A percentile compares a stretch with the other conserved stretches of the same genome.
These are phyloP conservation scores for Aspergillus ellipticus DNA, from an alignment of 495 filamentous ascomycete genomes.

Conservation along the genomic window DNA sequence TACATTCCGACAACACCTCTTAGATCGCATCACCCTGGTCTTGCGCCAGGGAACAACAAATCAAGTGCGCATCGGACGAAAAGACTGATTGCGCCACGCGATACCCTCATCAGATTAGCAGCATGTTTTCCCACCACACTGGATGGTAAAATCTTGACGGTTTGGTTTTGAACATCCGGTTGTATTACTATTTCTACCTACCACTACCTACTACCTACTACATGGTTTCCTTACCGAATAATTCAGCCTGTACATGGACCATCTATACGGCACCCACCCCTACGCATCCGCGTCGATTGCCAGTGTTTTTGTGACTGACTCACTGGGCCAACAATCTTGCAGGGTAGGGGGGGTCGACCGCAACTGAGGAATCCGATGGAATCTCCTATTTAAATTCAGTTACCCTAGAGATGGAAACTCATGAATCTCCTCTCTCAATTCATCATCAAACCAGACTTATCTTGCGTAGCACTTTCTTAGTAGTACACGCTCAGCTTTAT, in stretches of 20 bases:
- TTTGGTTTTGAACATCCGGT: neutral
- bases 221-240: neutral
- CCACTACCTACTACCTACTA: too few species aligned
- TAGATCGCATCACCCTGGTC: neutral
- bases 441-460: neutral
- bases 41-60: neutral
- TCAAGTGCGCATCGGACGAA: neutral
- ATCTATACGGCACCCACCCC: neutral
- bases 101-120: too few species aligned
- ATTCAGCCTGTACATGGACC: neutral
- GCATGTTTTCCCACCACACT: too few species aligned
- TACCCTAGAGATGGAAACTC: constrained; percentile 2
- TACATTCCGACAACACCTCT: neutral
- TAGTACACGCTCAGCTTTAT: too few species aligned
- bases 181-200: constrained; percentile 1
- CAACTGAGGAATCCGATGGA: neutral
- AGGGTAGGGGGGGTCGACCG: neutral
- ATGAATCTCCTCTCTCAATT: constrained; percentile 4
- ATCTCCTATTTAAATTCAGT: neutral
- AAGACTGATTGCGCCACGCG: too few species aligned
- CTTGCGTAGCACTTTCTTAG: too few species aligned
- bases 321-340: too few species aligned
- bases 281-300: neutral
- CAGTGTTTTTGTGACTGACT: too few species aligned
- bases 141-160: too few species aligned